These are phyloP conservation scores for Geranium rotundifolium DNA, from an alignment of 345 rosid genomes.

Conservation along the genomic window DNA sequence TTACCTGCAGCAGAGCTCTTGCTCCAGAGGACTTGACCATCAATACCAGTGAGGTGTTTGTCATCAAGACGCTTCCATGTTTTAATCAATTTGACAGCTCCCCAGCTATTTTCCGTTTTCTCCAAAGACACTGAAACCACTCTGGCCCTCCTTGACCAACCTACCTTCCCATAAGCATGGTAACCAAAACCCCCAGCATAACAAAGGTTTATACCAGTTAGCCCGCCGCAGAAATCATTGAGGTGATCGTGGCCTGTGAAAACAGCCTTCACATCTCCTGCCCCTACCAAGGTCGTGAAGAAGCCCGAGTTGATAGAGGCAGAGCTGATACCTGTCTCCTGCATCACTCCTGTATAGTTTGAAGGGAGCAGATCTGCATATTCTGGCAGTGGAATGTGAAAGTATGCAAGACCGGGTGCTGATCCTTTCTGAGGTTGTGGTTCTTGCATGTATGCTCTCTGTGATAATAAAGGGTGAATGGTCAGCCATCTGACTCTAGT, in stretches of 20 bases:
- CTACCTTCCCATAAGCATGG: conserved; percentile 90
- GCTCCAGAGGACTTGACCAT: conserved; percentile 69
- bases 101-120: conserved; percentile 54
- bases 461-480: conserved; percentile 7
- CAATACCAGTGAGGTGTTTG: conserved; percentile 41
- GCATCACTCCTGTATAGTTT: conserved; percentile 55
- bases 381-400: conserved; percentile 92
- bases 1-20: conserved; percentile 42
- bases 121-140: conserved; percentile 61
- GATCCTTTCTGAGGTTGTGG: conserved; percentile 46
- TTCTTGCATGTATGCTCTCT: conserved; percentile 49
- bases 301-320: conserved; percentile 81
- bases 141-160: conserved; percentile 82
- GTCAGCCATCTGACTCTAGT: no score
- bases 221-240: conserved; percentile 72
- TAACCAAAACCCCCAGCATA: conserved; percentile 93
- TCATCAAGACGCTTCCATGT: conserved; percentile 96
- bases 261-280: conserved; percentile 81
- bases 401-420: conserved; percentile 77
- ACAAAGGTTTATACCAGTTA: conserved; percentile 66
- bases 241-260: conserved; percentile 85
- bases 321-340: conserved; percentile 57
- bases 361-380: conserved; percentile 41
- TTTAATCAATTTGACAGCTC: conserved; percentile 56
- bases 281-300: conserved; percentile 62